Base-by-base conservation (phyloP, 1,284 basidiomycete species). In the Cryptococcus wingfieldii region DNA sequence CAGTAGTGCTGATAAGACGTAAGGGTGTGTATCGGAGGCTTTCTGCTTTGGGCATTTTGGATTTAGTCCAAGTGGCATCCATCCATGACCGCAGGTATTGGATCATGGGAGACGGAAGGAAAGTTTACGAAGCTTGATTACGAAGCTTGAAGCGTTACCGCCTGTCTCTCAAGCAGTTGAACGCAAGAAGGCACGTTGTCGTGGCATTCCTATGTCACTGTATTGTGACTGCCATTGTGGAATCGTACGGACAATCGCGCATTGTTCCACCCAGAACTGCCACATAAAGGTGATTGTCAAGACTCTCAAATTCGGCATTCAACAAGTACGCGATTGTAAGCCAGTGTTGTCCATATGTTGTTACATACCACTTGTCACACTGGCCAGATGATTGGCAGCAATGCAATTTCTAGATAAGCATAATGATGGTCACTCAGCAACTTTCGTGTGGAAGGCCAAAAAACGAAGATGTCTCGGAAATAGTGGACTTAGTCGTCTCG, bases 401-500 rank as follows among this genome's bases (percentile, higher is more conserved):
- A 23, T n/a, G 41, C 1, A 16, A n/a, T 34, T 34, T 34, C 31
- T 34, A 34, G 5, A 34, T 34, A 34, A 10, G 31, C 31, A 34
- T 34, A 10, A 44, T 14, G 18, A 25, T 19, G 42, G 12, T 19
- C 25, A 44, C 42, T 44, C 42, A 44, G 42, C 42, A 44, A 54
- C n/a, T 12, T 37, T 47, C 16, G 28, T 34, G 31, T 34, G 10
- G 31, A 10, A 34, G 31, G 31, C 10, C 31, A 34, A 34, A 10
- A 34, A 8, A 34, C 31, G 10, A 34, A 34, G 31, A 34, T 7
- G 31, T 34, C 31, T 34, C 6, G 31, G 31, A 10, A 34, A 8
- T 6, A n/a, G 49, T 27, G 38, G 23, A 34, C 53, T 55, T 56
- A 66, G 38, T 73, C 63, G 59, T 86, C 81, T 44, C 83, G 79